phyloP scores from a whole-genome alignment of 2,329 filamentous ascomycete species.

The Ampelomyces quisqualis region DNA sequence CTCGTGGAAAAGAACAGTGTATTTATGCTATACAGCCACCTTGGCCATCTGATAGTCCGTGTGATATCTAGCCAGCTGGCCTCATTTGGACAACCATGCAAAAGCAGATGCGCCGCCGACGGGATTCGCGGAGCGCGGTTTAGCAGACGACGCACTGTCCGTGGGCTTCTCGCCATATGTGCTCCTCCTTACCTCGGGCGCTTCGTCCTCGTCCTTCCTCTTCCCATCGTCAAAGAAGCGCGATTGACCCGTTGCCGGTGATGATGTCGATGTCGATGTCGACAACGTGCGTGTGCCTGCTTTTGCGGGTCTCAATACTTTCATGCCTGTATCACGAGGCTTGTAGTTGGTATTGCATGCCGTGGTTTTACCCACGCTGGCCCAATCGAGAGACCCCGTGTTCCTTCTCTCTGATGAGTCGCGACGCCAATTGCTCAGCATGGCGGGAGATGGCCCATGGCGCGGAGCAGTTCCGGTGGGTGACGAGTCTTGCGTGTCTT shows the following conservation, averaged over 20 bases:
- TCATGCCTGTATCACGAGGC: constrained; percentile 75
- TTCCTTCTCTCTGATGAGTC: constrained; percentile 40
- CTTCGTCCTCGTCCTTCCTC: constrained; percentile 33
- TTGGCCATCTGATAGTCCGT: no score
- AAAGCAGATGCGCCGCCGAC: constrained; percentile 92
- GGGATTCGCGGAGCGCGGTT: constrained; percentile 70
- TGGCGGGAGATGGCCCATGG: constrained; percentile 44
- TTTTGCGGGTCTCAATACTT: constrained; percentile 80
- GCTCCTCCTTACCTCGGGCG: constrained; percentile 26
- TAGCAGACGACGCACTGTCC: constrained; percentile 41
- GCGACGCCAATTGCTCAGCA: constrained; percentile 53
- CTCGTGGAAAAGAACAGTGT: no score
- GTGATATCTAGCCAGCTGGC: background rate
- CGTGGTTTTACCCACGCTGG: constrained; percentile 56
- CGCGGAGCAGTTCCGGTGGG: constrained; percentile 23
- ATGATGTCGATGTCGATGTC: constrained; percentile 24
- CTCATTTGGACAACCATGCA: constrained; percentile 67
- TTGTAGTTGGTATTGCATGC: constrained; percentile 66
- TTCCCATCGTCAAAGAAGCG: constrained; percentile 54
- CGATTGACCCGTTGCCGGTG: constrained; percentile 42
- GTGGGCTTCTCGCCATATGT: constrained; percentile 41
- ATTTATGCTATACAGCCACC: background rate
- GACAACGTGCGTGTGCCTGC: constrained; percentile 55
- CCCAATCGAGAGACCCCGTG: constrained; percentile 51
- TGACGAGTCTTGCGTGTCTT: constrained; percentile 23